Conservation (phyloP, 2,329 filamentous ascomycete genomes). For the Ceratocystis alfenasii region DNA sequence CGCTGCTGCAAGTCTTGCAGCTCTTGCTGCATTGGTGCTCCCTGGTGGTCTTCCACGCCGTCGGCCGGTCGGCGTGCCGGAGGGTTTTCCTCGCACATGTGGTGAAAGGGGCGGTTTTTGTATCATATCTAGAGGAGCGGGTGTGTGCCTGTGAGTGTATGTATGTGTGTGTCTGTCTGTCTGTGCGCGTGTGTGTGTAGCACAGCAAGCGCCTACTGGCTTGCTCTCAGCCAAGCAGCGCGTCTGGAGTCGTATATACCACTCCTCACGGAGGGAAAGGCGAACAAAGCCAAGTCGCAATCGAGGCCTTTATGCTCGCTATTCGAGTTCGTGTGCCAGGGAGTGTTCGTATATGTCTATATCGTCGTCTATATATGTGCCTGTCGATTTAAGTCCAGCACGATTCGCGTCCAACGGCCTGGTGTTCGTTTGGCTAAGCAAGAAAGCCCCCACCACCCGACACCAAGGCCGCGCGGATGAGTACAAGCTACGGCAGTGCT, state of each 20-base stretch:
- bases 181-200: neutral
- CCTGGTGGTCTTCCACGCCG: conserved; percentile 39
- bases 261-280: too few species aligned
- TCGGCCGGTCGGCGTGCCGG: conserved; percentile 31
- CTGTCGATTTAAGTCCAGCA: neutral
- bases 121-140: conserved; percentile 14
- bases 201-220: too few species aligned
- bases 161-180: neutral
- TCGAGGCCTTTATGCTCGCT: neutral
- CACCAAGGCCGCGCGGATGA: neutral
- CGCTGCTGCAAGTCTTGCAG: conserved; percentile 30
- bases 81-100: conserved; percentile 33
- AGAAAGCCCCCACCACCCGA: neutral
- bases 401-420: neutral
- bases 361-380: neutral
- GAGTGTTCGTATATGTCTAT: neutral
- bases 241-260: too few species aligned
- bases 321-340: neutral
- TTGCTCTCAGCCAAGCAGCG: too few species aligned
- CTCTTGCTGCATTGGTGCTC: conserved; percentile 34
- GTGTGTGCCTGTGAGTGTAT: conserved; percentile 1
- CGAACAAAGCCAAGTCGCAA: too few species aligned
- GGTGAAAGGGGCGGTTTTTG: conserved; percentile 18
- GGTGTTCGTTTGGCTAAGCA: neutral
- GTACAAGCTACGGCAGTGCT: neutral